Evolutionary conservation across 371 early-diverging fungal genomes (phyloP), one percentile per base, ranked within the genome.

Genomic region (Dinochytrium kinnereticum): DNA sequence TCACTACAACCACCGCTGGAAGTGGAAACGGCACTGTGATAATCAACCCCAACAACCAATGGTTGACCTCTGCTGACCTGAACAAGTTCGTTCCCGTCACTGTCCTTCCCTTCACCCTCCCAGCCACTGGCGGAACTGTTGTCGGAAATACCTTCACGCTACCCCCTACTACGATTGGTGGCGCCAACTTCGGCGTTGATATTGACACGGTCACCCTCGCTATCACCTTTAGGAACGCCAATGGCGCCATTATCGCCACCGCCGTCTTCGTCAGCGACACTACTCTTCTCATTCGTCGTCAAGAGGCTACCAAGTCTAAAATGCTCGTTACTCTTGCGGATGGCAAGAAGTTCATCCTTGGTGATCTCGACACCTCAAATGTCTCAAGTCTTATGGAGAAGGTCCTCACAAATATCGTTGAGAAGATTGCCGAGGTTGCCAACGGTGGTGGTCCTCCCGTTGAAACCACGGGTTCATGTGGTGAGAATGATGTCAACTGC

Each of bases 71-170:
- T 26, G 26, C 13, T 26, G 26, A 7, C 24, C n/a, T 53, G n/a
- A 53, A 13, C n/a, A n/a, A n/a, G n/a, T n/a, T n/a, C n/a, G n/a
- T n/a, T 5, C 26, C 26, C 7, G n/a, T 53, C 17, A 26, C 13
- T 26, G 5, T 26, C 55, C 55, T 53, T 13, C 55, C 55, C 55
- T 53, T 53, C 55, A 53, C 55, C 17, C 7, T 53, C 55, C 55
- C 55, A 5, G 26, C 24, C n/a, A n/a, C n/a, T n/a, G n/a, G n/a
- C n/a, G n/a, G n/a, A n/a, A n/a, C n/a, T n/a, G n/a, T n/a, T n/a
- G n/a, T n/a, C n/a, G n/a, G n/a, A n/a, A n/a, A n/a, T n/a, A n/a
- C n/a, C n/a, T n/a, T n/a, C n/a, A n/a, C n/a, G n/a, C n/a, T n/a
- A n/a, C n/a, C n/a, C n/a, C 44, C 44, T 13, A 19, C 44, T 19